Evolutionary conservation across 345 rosid genomes (phyloP).

Genomic region (Rhodomyrtus tomentosa): DNA sequence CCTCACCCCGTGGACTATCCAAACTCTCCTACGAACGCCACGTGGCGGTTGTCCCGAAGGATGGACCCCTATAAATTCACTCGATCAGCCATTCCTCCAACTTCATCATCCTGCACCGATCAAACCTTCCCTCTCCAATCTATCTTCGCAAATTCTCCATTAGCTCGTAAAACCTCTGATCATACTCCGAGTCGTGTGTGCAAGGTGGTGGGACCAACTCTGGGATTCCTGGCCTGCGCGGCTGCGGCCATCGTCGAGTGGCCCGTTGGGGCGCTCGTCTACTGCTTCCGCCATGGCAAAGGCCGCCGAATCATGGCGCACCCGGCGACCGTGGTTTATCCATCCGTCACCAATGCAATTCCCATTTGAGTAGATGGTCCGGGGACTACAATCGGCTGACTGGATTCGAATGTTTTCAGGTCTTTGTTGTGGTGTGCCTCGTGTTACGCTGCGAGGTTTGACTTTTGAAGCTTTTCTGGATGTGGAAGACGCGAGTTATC

Average conservation of each 20-base stretch:
- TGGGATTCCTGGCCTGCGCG: slow-evolving; percentile 67
- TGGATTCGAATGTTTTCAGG: neutral
- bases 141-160: neutral
- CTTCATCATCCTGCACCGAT: neutral
- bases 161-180: neutral
- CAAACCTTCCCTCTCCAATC: neutral
- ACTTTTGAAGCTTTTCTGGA: neutral
- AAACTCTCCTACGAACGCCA: neutral
- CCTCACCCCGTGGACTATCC: neutral
- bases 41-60: neutral
- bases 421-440: neutral
- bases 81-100: neutral
- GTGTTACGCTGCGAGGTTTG: neutral
- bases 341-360: slow-evolving; percentile 40
- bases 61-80: neutral
- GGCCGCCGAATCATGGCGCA: slow-evolving; percentile 83
- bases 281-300: slow-evolving; percentile 49
- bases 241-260: slow-evolving; percentile 67
- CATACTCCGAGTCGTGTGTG: neutral
- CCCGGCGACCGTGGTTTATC: slow-evolving; percentile 72
- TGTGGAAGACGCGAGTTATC: neutral
- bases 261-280: slow-evolving; percentile 85
- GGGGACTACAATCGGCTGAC: neutral
- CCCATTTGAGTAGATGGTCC: slow-evolving; percentile 26
- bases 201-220: slow-evolving; percentile 78